Base-by-base conservation (phyloP, 2,329 filamentous ascomycete genomes). In the Neophaeococcomyces aloes region DNA sequence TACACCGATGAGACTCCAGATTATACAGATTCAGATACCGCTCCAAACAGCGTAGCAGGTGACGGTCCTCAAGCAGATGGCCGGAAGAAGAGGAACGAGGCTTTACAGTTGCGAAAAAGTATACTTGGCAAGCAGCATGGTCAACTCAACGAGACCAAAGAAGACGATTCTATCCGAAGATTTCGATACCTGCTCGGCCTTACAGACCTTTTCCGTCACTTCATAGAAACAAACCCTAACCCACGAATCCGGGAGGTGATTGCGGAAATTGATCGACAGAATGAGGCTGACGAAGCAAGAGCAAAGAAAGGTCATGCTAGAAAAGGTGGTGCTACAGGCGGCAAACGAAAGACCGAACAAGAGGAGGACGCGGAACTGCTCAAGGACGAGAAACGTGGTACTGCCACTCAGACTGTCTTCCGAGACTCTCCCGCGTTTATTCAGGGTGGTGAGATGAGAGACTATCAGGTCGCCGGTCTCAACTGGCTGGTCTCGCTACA, bases 401-500 rank as follows among this genome's bases (percentile, higher is more conserved):
- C 83, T 46, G 80, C 85, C 42, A 84, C 86, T 25, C 84, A 91
- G 60, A 93, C 85, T 0, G 80, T 94, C 29, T 98, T 98, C 65
- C 79, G 89, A 48, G 91, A 96, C 48, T 96, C 89, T 2, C 91
- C 91, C 10, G 66, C 80, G n/a, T 98, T 85, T 60, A 80, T 98
- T 50, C 68, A 94, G 13, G 83, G 72, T 42, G 81, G 91, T 34
- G 70, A 76, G 45, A 95, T 98, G 86, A 81, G 91, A 59, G 91
- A 98, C 63, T 98, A 98, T 65, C 91, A 98, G 63, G 73, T 98
- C 55, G 84, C 86, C 27, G 91, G 91, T 53, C 72, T 98, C 53
- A 98, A 98, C 64, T 98, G 91, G 91, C 75, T 98, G 35, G 87
- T 98, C 55, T 96, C 88, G 10, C 74, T 98, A 4, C 91, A 98